phyloP scores from a whole-genome alignment of 768 basidiomycete genomes.

The Calvatia gigantea region DNA sequence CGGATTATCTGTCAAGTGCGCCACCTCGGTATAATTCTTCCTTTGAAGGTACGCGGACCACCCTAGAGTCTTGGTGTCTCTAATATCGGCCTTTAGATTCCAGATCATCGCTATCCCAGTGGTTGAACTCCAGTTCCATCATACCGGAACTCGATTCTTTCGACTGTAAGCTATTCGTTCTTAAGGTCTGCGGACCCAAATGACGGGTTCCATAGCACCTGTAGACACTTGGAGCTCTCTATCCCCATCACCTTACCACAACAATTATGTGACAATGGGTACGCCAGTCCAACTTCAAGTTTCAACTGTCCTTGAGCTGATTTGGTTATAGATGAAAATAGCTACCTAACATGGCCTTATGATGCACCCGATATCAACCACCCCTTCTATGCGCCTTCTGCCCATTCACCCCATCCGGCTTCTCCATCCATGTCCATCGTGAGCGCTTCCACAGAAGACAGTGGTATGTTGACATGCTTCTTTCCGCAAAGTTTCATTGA shows the following conservation, averaged over 20 bases:
- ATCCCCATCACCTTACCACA: slow-evolving; percentile 2
- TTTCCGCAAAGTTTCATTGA: slow-evolving; percentile 3
- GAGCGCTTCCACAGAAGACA: slow-evolving; percentile 30
- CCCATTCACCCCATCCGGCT: slow-evolving; percentile 9
- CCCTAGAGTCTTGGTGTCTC: neutral
- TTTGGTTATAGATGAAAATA: slow-evolving; percentile 19
- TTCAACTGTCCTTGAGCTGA: neutral
- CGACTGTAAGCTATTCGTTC: slow-evolving; percentile 12
- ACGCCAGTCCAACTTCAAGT: neutral
- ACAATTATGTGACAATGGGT: slow-evolving; percentile 4
- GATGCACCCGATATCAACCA: slow-evolving; percentile 20
- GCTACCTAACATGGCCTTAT: slow-evolving; percentile 23
- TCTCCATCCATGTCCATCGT: slow-evolving; percentile 28
- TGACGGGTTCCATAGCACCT: neutral
- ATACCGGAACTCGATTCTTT: slow-evolving; percentile 23
- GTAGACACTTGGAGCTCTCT: neutral
- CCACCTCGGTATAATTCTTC: neutral
- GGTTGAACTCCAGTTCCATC: slow-evolving; percentile 22
- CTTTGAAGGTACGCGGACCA: neutral
- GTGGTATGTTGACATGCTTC: slow-evolving; percentile 21
- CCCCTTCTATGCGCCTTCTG: slow-evolving; percentile 15
- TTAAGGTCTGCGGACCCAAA: neutral
- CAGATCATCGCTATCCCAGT: slow-evolving; percentile 20
- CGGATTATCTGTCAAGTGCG: neutral
- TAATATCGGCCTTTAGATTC: slow-evolving; percentile 12